Evolutionary conservation across 306 rosid species (phyloP).

Genomic region (Rubus parviflorus): DNA sequence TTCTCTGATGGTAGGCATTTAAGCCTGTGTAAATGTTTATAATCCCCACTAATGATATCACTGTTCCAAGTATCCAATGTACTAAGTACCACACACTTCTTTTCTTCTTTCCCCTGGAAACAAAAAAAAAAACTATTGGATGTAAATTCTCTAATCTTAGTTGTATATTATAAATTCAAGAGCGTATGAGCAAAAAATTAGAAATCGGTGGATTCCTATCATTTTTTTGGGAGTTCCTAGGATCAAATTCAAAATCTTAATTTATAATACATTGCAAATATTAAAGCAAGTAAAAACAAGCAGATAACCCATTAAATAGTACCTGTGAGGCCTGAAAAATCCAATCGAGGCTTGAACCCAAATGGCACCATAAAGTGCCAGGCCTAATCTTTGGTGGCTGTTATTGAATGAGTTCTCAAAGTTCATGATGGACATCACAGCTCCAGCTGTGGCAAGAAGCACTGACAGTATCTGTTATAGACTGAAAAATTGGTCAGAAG

Average conservation of each 20-base stretch:
- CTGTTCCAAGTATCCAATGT: constrained; percentile 88
- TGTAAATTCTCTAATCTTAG: not conserved
- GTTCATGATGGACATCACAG: constrained; percentile 68
- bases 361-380: constrained; percentile 72
- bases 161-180: not conserved
- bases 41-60: constrained; percentile 65
- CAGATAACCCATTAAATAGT: not conserved
- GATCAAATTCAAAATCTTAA: too few relatives aligned
- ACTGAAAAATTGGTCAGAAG: constrained; percentile 13
- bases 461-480: constrained; percentile 57
- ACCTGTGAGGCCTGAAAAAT: constrained; percentile 91
- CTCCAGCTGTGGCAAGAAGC: constrained; percentile 76
- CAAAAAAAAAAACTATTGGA: not conserved
- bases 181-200: not conserved
- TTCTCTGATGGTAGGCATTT: constrained; percentile 64
- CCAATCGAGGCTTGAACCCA: constrained; percentile 74
- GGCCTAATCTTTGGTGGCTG: constrained; percentile 85
- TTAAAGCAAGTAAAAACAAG: not conserved
- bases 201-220: too few relatives aligned
- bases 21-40: constrained; percentile 88
- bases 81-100: constrained; percentile 73
- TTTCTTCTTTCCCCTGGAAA: constrained; percentile 72
- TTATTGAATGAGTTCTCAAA: constrained; percentile 93
- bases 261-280: not conserved
- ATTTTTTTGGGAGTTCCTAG: too few relatives aligned